Evolutionary conservation across 129 eudicot species (phyloP).

Genomic region (Arctium minus): DNA sequence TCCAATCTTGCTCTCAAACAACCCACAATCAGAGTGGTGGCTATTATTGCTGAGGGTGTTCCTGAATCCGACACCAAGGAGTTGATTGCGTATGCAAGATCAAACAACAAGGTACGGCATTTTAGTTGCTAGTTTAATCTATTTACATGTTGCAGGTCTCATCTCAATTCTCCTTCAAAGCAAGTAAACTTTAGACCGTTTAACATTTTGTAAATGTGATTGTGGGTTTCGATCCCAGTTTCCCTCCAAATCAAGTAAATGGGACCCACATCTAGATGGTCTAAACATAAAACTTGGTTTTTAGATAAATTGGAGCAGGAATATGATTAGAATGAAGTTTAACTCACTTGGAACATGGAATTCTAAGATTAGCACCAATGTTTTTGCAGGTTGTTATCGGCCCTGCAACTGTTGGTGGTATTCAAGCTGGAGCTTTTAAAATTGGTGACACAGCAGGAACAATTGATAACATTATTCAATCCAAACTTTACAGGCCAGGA

Average conservation of each 20-base stretch:
- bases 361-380: neutral
- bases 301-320: neutral
- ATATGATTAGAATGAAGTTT: neutral
- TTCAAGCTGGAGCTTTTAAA: conserved; percentile 95
- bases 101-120: conserved; percentile 66
- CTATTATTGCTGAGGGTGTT: conserved; percentile 87
- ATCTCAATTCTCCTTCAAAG: neutral
- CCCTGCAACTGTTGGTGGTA: conserved; percentile 97
- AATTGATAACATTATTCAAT: conserved; percentile 82
- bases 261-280: neutral
- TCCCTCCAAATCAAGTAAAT: neutral
- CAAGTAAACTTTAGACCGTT: neutral
- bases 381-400: conserved; percentile 82
- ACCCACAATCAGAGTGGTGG: conserved; percentile 80
- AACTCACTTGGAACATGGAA: neutral
- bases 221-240: neutral
- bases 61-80: conserved; percentile 83
- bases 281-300: neutral
- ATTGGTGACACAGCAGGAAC: conserved; percentile 99
- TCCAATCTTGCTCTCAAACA: conserved; percentile 78
- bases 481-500: conserved; percentile 98
- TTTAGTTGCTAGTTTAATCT: neutral
- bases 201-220: neutral
- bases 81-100: conserved; percentile 63
- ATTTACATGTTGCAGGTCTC: neutral